Evolutionary conservation across 1,284 basidiomycete genomes (phyloP).

Genomic region (Malassezia caprae): DNA sequence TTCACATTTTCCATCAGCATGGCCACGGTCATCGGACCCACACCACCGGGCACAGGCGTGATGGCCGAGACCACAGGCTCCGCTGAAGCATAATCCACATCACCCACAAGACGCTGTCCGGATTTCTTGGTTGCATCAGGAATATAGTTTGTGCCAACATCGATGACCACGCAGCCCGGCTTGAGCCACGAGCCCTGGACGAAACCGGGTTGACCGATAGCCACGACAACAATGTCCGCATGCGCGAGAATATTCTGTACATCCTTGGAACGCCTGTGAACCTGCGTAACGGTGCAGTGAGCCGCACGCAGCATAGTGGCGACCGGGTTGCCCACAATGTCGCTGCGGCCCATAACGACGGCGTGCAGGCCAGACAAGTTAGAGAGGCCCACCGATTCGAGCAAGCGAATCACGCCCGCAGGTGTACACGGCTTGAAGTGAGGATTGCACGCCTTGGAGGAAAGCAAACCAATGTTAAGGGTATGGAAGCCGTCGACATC

Average conservation of each 20-base stretch:
- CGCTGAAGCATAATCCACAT: slow-evolving; percentile 78
- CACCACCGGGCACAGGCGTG: slow-evolving; percentile 87
- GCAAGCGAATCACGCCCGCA: slow-evolving; percentile 76
- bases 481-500: slow-evolving; percentile 99
- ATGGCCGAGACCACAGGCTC: slow-evolving; percentile 71
- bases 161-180: slow-evolving; percentile 60
- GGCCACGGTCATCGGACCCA: slow-evolving; percentile 98
- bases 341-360: slow-evolving; percentile 89
- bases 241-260: slow-evolving; percentile 61
- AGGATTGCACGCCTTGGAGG: slow-evolving; percentile 78
- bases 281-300: slow-evolving; percentile 95
- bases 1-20: slow-evolving; percentile 95
- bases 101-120: slow-evolving; percentile 89
- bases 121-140: slow-evolving; percentile 76
- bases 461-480: slow-evolving; percentile 92
- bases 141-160: slow-evolving; percentile 91
- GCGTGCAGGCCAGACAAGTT: slow-evolving; percentile 56
- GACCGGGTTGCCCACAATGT: slow-evolving; percentile 95
- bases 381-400: slow-evolving; percentile 70
- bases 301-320: slow-evolving; percentile 75
- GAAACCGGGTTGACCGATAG: slow-evolving; percentile 81
- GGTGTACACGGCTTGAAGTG: slow-evolving; percentile 94
- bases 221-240: slow-evolving; percentile 86
- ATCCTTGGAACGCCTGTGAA: slow-evolving; percentile 79
- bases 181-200: slow-evolving; percentile 93